These are phyloP conservation scores for Tricholoma flavovirens DNA, from an alignment of 768 basidiomycete species.

Conservation along the genomic window DNA sequence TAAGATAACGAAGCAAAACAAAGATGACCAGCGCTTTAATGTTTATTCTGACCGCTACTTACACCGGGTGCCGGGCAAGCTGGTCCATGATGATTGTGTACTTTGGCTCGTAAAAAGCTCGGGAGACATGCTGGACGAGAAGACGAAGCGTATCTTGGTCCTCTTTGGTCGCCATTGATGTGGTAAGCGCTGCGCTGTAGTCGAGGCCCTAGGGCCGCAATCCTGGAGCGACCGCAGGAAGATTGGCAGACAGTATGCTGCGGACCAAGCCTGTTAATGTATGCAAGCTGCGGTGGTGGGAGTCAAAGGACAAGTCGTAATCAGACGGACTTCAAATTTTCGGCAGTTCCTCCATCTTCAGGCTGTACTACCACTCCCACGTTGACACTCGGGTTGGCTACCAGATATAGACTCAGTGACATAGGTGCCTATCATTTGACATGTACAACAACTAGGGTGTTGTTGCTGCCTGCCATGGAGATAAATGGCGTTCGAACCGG, in stretches of 20 bases:
- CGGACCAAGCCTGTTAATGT: constrained; percentile 1
- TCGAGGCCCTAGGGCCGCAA: constrained; percentile 12
- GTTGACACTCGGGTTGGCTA: not conserved
- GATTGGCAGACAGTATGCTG: not conserved
- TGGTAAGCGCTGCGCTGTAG: constrained; percentile 6
- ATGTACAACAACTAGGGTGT: not conserved
- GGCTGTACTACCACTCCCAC: not conserved
- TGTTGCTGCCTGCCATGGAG: constrained; percentile 3
- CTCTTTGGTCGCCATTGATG: constrained; percentile 36
- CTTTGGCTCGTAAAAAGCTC: constrained; percentile 93
- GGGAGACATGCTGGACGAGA: constrained; percentile 88
- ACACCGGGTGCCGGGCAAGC: constrained; percentile 90
- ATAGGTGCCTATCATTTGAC: not conserved
- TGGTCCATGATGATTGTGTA: constrained; percentile 92
- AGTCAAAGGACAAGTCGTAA: not conserved
- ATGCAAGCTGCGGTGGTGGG: constrained; percentile 2
- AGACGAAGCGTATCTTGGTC: constrained; percentile 78
- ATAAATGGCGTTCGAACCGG: not conserved
- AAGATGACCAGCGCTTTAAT: constrained; percentile 9
- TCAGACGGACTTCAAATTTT: constrained; percentile 12
- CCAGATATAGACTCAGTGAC: no score
- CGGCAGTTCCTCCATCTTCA: not conserved
- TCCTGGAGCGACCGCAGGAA: constrained; percentile 6
- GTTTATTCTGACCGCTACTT: constrained; percentile 45
- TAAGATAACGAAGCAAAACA: constrained; percentile 11